phyloP scores from a whole-genome alignment of 148 eudicot species.

The Fagopyrum esculentum region DNA sequence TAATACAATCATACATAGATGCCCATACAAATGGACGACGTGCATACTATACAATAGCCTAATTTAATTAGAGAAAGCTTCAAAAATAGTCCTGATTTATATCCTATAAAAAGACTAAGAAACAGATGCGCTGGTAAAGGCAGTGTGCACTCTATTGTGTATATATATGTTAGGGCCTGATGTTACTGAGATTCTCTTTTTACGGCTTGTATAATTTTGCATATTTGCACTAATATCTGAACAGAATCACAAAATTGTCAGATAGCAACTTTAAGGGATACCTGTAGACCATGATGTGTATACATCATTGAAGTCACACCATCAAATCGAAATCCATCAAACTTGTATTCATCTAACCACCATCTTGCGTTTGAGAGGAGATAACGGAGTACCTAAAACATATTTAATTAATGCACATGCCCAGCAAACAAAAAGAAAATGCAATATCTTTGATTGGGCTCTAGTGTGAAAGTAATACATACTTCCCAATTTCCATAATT shows the following conservation, averaged over 20 bases:
- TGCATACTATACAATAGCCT: not conserved
- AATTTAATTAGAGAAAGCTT: not conserved
- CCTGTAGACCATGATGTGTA: constrained; percentile 95
- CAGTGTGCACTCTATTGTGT: not conserved
- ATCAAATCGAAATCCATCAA: constrained; percentile 97
- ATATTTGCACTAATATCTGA: not conserved
- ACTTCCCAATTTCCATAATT: constrained; percentile 97
- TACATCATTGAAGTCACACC: constrained; percentile 99
- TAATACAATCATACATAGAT: too few species aligned
- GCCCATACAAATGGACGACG: too few species aligned
- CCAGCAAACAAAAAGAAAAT: not conserved
- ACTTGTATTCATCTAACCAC: constrained; percentile 99
- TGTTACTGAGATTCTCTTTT: not conserved
- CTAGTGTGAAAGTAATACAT: constrained; percentile 21
- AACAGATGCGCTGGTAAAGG: not conserved
- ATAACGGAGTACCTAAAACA: constrained; percentile 70
- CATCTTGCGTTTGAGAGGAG: constrained; percentile 98
- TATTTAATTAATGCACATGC: constrained; percentile 17
- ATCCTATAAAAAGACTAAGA: not conserved
- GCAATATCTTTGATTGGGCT: not conserved
- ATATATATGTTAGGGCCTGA: not conserved
- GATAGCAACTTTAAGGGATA: constrained; percentile 15
- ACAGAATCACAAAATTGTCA: not conserved
- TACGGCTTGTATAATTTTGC: not conserved
- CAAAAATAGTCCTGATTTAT: not conserved